Evolutionary conservation across 768 basidiomycete species (phyloP).

Genomic region (Mycena pura): DNA sequence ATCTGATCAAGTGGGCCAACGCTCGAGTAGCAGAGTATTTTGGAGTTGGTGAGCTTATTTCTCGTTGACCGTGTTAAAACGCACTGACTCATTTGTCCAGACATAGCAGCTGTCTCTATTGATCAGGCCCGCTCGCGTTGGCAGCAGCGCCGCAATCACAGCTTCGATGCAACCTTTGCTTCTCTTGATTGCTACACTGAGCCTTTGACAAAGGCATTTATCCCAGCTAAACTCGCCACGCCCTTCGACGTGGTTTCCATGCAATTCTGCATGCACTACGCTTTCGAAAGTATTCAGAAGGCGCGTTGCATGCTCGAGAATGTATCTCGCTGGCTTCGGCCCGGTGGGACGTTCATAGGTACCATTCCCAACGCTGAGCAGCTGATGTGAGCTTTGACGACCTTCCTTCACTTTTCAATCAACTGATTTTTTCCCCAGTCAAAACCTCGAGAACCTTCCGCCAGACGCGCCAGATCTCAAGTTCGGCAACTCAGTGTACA

Average conservation of each 20-base stretch:
- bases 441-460: slow-evolving; percentile 74
- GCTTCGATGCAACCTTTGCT: slow-evolving; percentile 82
- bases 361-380: slow-evolving; percentile 91
- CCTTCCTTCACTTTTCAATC: not conserved
- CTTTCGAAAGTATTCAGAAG: slow-evolving; percentile 90
- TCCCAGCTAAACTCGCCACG: slow-evolving; percentile 61
- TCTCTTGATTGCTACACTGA: slow-evolving; percentile 89
- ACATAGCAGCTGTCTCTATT: slow-evolving; percentile 89
- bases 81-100: slow-evolving; percentile 48
- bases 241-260: slow-evolving; percentile 96
- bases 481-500: slow-evolving; percentile 93
- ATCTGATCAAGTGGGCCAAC: slow-evolving; percentile 94
- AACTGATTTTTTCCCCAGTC: slow-evolving; percentile 47
- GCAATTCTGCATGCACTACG: slow-evolving; percentile 99
- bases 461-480: slow-evolving; percentile 69
- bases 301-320: slow-evolving; percentile 93
- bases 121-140: slow-evolving; percentile 86
- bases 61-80: not conserved
- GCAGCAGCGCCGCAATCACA: slow-evolving; percentile 53
- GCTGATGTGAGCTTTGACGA: slow-evolving; percentile 69
- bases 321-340: slow-evolving; percentile 77
- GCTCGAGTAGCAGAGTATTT: slow-evolving; percentile 81
- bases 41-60: slow-evolving; percentile 71
- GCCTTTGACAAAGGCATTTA: slow-evolving; percentile 72
- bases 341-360: slow-evolving; percentile 94